These are phyloP conservation scores for Corynespora cassiicola DNA, from an alignment of 2,329 filamentous ascomycete species.

Conservation along the genomic window DNA sequence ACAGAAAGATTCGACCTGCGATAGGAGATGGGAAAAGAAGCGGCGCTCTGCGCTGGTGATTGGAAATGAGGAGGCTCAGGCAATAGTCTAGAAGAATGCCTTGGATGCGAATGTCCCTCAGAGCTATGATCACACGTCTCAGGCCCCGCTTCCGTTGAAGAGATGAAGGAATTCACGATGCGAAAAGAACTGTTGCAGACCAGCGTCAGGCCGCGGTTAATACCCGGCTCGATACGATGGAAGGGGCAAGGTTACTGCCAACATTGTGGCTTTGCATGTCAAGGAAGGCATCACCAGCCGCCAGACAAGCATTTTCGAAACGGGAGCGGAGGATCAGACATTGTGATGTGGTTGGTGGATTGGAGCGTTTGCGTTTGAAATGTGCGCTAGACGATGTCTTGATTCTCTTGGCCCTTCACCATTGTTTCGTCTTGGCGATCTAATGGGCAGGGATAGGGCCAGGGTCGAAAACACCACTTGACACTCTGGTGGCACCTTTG, in stretches of 20 bases:
- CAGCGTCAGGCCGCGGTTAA: too few species aligned
- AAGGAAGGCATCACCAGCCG: slow-evolving; percentile 17
- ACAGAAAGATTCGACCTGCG: slow-evolving; percentile 23
- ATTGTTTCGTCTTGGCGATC: slow-evolving; percentile 45
- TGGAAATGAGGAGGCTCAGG: slow-evolving; percentile 6
- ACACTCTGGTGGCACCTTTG: slow-evolving; percentile 31
- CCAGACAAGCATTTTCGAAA: slow-evolving; percentile 34
- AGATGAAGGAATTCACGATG: too few species aligned
- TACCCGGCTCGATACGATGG: too few species aligned
- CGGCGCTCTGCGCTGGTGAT: slow-evolving; percentile 18
- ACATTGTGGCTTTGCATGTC: too few species aligned
- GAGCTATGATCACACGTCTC: slow-evolving; percentile 5
- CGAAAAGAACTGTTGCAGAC: too few species aligned
- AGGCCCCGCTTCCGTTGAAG: neutral
- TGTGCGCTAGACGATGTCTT: slow-evolving; percentile 33
- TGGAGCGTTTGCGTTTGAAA: slow-evolving; percentile 28
- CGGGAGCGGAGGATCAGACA: slow-evolving; percentile 15
- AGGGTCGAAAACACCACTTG: slow-evolving; percentile 20
- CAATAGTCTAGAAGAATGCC: slow-evolving; percentile 6
- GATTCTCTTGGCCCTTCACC: slow-evolving; percentile 34
- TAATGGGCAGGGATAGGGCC: slow-evolving; percentile 21
- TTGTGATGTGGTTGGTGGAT: slow-evolving; percentile 29
- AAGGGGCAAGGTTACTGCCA: too few species aligned
- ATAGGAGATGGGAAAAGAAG: slow-evolving; percentile 12
- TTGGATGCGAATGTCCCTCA: too few species aligned